Evolutionary conservation across 2,329 filamentous ascomycete genomes (phyloP), one percentile per base, ranked within the genome.

Genomic region (Colletotrichum caudatum): DNA sequence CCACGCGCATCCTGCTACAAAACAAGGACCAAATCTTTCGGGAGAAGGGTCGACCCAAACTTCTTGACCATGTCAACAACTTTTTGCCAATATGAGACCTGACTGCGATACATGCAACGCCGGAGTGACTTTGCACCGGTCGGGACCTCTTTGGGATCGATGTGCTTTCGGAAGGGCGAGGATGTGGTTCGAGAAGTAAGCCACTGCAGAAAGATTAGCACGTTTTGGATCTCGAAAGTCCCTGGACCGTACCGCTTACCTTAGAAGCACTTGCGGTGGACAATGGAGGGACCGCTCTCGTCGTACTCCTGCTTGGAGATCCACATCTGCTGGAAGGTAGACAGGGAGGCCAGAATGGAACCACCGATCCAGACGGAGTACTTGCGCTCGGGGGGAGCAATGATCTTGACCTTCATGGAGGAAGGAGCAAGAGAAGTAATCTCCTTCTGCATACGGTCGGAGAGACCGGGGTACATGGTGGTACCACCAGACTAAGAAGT

Each of bases 251-350:
- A 1, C 37, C 37, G 74, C 83, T 80, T 82, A 92, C 91, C 92
- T 97, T 97, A 98, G 93, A 98, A 98, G 94, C 95, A 98, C 94
- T 98, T 98, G 92, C 95, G 94, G 93, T 98, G 95, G 82, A 98
- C 95, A 83, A 98, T 98, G 82, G 95, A 98, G 81, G 95, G 96
- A 88, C 95, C 95, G 86, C 93, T 96, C 94, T 98, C 96, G 90
- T 99, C 96, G 92, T 98, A 98, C 91, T 98, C 95, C 90, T 99
- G 96, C 94, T 99, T 99, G 81, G 96, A 99, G 92, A 99, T 98
- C 96, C 96, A 99, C 96, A 99, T 99, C 90, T 99, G 96, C 91
- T 99, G 96, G 95, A 99, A 99, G 87, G 96, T 99, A 79, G 96
- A 99, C 81, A 99, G 93, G 76, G 96, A 99, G 80, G 96, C 96